Evolutionary conservation across 2,329 filamentous ascomycete genomes (phyloP).

Genomic region (Aureobasidium pullulans): DNA sequence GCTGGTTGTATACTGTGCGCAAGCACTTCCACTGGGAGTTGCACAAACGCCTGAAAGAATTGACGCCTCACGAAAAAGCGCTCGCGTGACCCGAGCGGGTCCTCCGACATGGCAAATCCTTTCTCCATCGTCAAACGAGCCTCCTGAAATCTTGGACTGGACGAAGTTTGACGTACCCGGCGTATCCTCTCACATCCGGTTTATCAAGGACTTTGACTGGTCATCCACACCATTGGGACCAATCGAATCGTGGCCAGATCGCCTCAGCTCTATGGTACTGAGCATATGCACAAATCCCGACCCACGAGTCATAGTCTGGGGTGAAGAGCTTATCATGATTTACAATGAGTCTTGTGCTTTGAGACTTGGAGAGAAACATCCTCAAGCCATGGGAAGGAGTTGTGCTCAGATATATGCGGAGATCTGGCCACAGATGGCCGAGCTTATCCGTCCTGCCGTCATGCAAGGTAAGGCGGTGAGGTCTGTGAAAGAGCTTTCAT

Average conservation of each 20-base stretch:
- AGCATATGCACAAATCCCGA: slow-evolving; percentile 25
- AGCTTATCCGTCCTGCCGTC: slow-evolving; percentile 18
- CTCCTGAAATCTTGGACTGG: slow-evolving; percentile 21
- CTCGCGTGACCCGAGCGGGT: neutral
- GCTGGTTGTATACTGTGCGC: slow-evolving; percentile 12
- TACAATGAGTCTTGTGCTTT: slow-evolving; percentile 30
- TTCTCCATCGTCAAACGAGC: neutral
- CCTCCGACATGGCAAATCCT: neutral
- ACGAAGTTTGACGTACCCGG: slow-evolving; percentile 19
- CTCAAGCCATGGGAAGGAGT: slow-evolving; percentile 17
- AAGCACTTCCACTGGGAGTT: neutral
- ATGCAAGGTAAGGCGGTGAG: slow-evolving; percentile 18
- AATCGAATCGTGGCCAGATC: slow-evolving; percentile 22
- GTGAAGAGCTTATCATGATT: slow-evolving; percentile 23
- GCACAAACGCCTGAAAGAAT: neutral
- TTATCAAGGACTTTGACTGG: slow-evolving; percentile 25
- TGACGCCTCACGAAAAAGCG: neutral
- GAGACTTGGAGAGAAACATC: slow-evolving; percentile 26
- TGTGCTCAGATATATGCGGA: slow-evolving; percentile 12
- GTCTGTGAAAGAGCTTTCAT: slow-evolving; percentile 18
- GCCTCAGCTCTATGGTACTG: slow-evolving; percentile 20
- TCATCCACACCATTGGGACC: slow-evolving; percentile 22
- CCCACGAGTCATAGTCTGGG: slow-evolving; percentile 25
- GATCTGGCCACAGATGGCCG: slow-evolving; percentile 12
- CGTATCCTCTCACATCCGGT: slow-evolving; percentile 21